These are phyloP conservation scores for Chrysanthemum lavandulifolium DNA, from an alignment of 129 eudicot genomes.

Conservation along the genomic window DNA sequence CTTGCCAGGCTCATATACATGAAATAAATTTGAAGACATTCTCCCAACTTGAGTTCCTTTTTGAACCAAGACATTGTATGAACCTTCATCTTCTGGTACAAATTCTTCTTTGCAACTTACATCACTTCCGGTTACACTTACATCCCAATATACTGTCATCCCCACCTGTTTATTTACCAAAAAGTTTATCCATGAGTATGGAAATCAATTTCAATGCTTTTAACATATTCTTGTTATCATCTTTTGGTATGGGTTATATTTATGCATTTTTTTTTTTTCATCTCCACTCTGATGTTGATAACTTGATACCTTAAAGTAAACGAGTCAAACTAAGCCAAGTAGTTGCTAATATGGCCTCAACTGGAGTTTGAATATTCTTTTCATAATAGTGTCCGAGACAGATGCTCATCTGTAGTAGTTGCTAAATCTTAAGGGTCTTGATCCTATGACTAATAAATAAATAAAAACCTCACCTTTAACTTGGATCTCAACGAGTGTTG, in stretches of 20 bases:
- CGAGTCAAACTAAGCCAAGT: too few relatives aligned
- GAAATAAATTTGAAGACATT: constrained; percentile 60
- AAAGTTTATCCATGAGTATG: neutral
- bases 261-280: too few relatives aligned
- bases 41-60: constrained; percentile 55
- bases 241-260: neutral
- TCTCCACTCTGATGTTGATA: too few relatives aligned
- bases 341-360: too few relatives aligned
- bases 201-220: neutral
- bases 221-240: neutral
- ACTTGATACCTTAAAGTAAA: too few relatives aligned
- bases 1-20: constrained; percentile 79
- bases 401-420: too few relatives aligned
- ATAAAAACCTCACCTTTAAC: too few relatives aligned
- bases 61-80: constrained; percentile 64
- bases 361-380: too few relatives aligned
- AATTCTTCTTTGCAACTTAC: constrained; percentile 77
- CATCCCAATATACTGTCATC: constrained; percentile 72
- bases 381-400: too few relatives aligned
- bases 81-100: constrained; percentile 85
- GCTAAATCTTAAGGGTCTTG: too few relatives aligned
- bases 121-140: constrained; percentile 65
- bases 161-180: constrained; percentile 43
- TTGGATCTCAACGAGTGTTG: too few relatives aligned
- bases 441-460: too few relatives aligned